Base-by-base conservation (phyloP, 1,139 yeast genomes). In the Williopsis jadinii region DNA sequence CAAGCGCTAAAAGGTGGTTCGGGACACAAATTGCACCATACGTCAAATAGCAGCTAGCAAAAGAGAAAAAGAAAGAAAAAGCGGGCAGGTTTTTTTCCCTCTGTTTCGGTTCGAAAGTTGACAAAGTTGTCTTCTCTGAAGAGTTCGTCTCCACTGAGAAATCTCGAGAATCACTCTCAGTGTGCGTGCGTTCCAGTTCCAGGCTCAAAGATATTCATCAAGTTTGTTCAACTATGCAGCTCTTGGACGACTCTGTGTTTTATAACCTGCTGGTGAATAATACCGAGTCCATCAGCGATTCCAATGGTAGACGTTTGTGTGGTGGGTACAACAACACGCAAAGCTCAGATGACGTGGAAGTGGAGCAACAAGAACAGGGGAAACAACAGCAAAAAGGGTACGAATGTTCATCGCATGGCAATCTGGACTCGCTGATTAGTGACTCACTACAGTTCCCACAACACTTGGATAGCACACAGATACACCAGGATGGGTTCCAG, bases 221-320 rank as follows among this genome's bases (percentile, higher is more conserved):
- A 28, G 30, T 11, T 28, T 4, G 30, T 11, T 11, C 9, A 4
- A 28, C 30, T 24, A 47, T 47, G 51, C 49, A 44, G 13, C 39
- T 47, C 11, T 33, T 47, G 2, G 51, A 46, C 27, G 51, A 47
- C 27, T 45, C 49, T 3, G 48, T 44, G 15, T 47, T 47, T 28
- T 47, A 46, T 34, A 39, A 37, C 35, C 38, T 47, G 19, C 38
- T 47, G 19, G 32, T 43, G 27, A 46, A 46, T 37, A 42, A 46
- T 32, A 33, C 36, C 12, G 50, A 47, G 37, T 41, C 47, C 9
- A 12, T 44, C 19, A 26, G 14, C 10, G 36, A 34, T 10, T 13
- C 12, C 31, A 33, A n/a, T 11, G 29, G 15, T 28, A 28, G 12
- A 28, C 30, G 30, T 28, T 8, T 28, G 30, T 11, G 30, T 28